Conservation (phyloP, 2,329 filamentous ascomycete genomes). For the Claviceps pazoutovae region DNA sequence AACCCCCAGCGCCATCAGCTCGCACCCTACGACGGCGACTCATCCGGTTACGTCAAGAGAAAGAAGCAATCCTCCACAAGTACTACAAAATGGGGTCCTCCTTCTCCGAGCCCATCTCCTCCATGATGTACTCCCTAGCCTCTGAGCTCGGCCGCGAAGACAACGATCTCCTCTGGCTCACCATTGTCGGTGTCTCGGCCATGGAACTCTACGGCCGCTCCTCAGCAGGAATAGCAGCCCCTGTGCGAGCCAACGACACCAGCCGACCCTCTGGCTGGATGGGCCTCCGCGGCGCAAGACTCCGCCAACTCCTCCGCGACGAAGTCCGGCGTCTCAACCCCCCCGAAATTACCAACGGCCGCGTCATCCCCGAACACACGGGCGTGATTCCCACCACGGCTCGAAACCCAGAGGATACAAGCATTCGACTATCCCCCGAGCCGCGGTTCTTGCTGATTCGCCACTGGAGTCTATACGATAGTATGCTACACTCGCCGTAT, state of each 20-base stretch:
- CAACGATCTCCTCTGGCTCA: constrained; percentile 88
- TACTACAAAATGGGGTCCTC: constrained; percentile 84
- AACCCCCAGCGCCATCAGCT: constrained; percentile 51
- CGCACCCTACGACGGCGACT: constrained; percentile 59
- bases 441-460: constrained; percentile 84
- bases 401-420: constrained; percentile 76
- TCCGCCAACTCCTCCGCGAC: constrained; percentile 76
- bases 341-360: constrained; percentile 49
- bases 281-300: constrained; percentile 66
- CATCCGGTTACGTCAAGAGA: constrained; percentile 58
- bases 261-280: constrained; percentile 58
- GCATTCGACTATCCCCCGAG: constrained; percentile 84
- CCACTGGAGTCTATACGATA: constrained; percentile 96
- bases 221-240: constrained; percentile 60
- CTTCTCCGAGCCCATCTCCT: constrained; percentile 89
- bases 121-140: constrained; percentile 84
- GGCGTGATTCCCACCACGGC: constrained; percentile 86
- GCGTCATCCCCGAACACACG: constrained; percentile 48
- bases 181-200: constrained; percentile 89
- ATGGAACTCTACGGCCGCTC: constrained; percentile 84
- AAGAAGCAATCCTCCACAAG: constrained; percentile 60
- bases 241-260: constrained; percentile 39
- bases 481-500: constrained; percentile 95
- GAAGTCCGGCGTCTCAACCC: constrained; percentile 91
- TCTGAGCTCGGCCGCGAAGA: constrained; percentile 93